phyloP scores from a whole-genome alignment of 2,329 filamentous ascomycete species.

The Xylariales sp. region DNA sequence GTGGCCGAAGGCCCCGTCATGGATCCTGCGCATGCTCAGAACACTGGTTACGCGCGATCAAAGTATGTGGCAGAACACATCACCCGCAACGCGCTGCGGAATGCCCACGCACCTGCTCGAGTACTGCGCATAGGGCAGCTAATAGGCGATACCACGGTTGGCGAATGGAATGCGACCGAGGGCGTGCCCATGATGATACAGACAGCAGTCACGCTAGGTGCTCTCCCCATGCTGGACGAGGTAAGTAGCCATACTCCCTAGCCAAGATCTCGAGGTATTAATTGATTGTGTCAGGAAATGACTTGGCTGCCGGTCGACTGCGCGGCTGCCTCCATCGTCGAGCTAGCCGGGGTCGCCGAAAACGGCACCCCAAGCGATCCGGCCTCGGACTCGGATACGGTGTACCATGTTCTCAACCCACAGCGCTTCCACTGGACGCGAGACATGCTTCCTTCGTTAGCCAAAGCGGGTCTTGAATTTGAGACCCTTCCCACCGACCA shows the following conservation, averaged over 20 bases:
- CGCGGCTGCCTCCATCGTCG: conserved; percentile 50
- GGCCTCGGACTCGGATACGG: conserved; percentile 41
- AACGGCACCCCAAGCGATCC: conserved; percentile 29
- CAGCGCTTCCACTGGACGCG: conserved; percentile 61
- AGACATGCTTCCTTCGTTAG: conserved; percentile 64
- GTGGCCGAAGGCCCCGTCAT: conserved; percentile 53
- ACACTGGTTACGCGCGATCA: conserved; percentile 63
- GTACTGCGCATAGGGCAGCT: conserved; percentile 60
- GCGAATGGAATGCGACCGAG: conserved; percentile 62
- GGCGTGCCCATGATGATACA: conserved; percentile 62
- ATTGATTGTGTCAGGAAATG: conserved; percentile 20
- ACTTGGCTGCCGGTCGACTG: conserved; percentile 56
- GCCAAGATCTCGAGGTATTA: background rate
- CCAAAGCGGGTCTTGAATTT: conserved; percentile 58
- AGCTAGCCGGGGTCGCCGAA: conserved; percentile 46
- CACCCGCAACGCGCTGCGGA: conserved; percentile 47
- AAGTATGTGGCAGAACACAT: conserved; percentile 63
- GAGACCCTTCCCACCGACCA: conserved; percentile 56
- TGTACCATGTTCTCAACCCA: conserved; percentile 67
- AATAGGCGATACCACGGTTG: conserved; percentile 58
- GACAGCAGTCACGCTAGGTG: conserved; percentile 58
- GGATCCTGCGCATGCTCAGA: conserved; percentile 55
- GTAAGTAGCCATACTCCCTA: conserved; percentile 42
- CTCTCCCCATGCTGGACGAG: conserved; percentile 58
- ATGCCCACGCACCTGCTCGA: conserved; percentile 49